phyloP scores from a whole-genome alignment of 2,329 filamentous ascomycete genomes.

The Trichoderma citrinoviride region DNA sequence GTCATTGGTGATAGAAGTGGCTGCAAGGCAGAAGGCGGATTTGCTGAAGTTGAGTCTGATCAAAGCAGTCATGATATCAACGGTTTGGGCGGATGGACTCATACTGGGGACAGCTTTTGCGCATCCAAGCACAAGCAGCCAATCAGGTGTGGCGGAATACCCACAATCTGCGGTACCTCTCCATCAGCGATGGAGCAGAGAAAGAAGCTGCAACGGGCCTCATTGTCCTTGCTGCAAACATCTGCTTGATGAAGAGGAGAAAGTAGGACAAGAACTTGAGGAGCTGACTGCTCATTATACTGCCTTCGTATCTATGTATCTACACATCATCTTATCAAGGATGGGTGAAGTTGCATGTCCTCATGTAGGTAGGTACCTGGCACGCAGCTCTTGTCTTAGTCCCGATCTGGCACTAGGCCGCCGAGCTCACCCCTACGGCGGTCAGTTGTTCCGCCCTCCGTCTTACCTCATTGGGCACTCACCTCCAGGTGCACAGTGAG shows the following conservation, averaged over 20 bases:
- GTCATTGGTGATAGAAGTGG: background rate
- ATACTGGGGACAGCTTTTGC: slow-evolving; percentile 2
- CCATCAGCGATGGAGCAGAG: background rate
- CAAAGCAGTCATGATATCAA: background rate
- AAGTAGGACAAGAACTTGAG: background rate
- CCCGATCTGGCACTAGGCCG: background rate
- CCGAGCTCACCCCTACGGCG: background rate
- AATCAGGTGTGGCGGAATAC: background rate
- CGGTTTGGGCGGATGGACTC: background rate
- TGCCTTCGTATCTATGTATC: too few relatives aligned
- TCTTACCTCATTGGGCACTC: background rate
- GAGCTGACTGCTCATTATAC: too few relatives aligned
- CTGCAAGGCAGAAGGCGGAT: background rate
- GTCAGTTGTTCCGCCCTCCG: slow-evolving; percentile 15
- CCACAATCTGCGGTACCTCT: background rate
- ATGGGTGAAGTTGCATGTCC: background rate
- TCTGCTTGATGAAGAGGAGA: too few relatives aligned
- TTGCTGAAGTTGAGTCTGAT: background rate
- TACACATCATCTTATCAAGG: background rate
- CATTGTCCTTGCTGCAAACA: too few relatives aligned
- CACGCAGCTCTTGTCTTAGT: background rate
- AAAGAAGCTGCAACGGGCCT: background rate
- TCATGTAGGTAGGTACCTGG: background rate
- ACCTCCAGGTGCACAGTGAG: slow-evolving; percentile 3
- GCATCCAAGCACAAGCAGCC: background rate